Base-by-base conservation (phyloP, 129 eudicot species). In the Tagetes erecta region DNA sequence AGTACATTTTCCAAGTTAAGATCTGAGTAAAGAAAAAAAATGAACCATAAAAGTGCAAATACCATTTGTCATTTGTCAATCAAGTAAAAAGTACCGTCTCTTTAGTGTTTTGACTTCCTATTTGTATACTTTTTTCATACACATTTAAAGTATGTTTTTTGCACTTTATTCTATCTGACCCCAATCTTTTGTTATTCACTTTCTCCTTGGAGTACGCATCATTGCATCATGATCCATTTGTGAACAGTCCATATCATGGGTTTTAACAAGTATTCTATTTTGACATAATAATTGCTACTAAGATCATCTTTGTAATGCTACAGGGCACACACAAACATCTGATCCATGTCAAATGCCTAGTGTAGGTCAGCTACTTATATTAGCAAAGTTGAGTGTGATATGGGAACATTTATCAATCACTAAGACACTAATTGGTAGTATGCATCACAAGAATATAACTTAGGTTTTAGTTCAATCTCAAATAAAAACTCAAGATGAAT, bases 241-340 rank as follows among this genome's bases (percentile, higher is more conserved):
- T 42, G 44, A 72, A 58, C n/a, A 72, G 9, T 72, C 56, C 3
- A 36, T 1, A 62, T 35, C 14, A 62, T 47, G 2, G 6, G 66
- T 59, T 40, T 34, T 20, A 33, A 35, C 65, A 31, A 59, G 6
- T 68, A 36, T 49, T 33, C 37, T 2, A 47, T 68, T 36, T 49
- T 6, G 12, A 49, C 34, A 68, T 46, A 46, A 34, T n/a, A 69
- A 12, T 6, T 37, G 52, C 31, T 10, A 46, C 53, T n/a, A 11
- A 49, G 20, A 73, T 20, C 2, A 74, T 63, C 71, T 63, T 47
- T 0, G 30, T 63, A 58, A 73, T 62, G 62, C 71, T 46, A 36
- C n/a, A 45, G 50, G n/a, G 30, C 36, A 35, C 49, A 73, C 56
- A 73, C 30, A 39, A 67, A 34, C 56, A 46, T 1, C 56, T 44